Conservation (phyloP, 192 early-diverging fungal species). For the Glomus cerebriforme region DNA sequence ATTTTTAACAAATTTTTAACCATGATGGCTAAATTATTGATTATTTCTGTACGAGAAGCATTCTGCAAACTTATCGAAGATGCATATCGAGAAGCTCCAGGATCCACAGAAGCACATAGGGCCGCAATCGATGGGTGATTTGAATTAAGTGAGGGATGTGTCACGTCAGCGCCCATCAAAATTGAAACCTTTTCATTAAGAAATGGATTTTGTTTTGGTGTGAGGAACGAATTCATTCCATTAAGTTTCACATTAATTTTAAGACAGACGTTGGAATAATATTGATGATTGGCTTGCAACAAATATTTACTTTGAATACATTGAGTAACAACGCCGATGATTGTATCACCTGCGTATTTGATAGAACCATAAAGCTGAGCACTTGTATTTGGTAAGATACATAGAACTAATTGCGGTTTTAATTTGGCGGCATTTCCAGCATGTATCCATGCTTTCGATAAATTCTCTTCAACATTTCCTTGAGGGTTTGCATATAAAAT, state of each 20-base stretch:
- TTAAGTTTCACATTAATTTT: constrained; percentile 87
- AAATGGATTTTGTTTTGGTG: constrained; percentile 62
- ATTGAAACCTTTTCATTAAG: constrained; percentile 66
- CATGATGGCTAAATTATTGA: constrained; percentile 63
- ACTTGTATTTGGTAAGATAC: constrained; percentile 70
- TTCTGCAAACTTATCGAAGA: constrained; percentile 26
- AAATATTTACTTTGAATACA: constrained; percentile 74
- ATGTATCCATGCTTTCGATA: constrained; percentile 71
- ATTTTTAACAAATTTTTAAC: constrained; percentile 30
- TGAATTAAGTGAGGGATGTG: background rate
- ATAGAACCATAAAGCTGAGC: constrained; percentile 72
- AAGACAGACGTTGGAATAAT: constrained; percentile 91
- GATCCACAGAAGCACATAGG: too few species aligned
- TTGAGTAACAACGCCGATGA: background rate
- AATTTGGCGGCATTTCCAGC: constrained; percentile 58
- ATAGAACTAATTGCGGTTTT: constrained; percentile 23
- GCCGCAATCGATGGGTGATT: constrained; percentile 77
- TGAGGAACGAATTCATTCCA: constrained; percentile 70
- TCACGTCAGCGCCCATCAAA: constrained; percentile 88
- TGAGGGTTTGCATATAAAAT: constrained; percentile 56
- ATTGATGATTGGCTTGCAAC: constrained; percentile 77
- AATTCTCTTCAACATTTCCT: constrained; percentile 67
- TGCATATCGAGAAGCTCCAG: constrained; percentile 36
- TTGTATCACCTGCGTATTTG: constrained; percentile 67
- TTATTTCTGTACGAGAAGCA: constrained; percentile 62